Evolutionary conservation across 2,329 filamentous ascomycete species (phyloP).

Genomic region (Dothideomycetidae sp.): DNA sequence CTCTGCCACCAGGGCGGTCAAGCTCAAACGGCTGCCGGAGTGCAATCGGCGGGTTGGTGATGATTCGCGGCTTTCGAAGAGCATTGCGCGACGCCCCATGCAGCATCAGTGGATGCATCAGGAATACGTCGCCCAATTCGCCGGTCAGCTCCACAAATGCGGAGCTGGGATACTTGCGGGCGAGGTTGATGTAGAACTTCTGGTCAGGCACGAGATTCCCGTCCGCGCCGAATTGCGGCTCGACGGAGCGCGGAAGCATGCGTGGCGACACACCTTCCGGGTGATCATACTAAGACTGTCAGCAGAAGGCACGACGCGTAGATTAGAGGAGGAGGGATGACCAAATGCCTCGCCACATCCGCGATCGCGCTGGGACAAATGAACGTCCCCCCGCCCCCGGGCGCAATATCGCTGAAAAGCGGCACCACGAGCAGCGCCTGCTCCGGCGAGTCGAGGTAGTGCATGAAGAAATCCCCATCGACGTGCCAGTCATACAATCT

Average conservation of each 20-base stretch:
- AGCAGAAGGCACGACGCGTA: background rate
- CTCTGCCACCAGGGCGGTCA: conserved; percentile 30
- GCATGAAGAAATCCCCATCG: conserved; percentile 58
- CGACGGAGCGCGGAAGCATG: conserved; percentile 41
- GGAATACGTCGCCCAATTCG: conserved; percentile 41
- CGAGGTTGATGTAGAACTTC: conserved; percentile 33
- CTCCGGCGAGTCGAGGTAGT: conserved; percentile 57
- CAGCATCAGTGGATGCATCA: conserved; percentile 47
- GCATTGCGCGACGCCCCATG: conserved; percentile 40
- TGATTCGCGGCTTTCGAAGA: conserved; percentile 31
- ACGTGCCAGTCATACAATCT: conserved; percentile 50
- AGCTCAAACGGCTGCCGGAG: conserved; percentile 40
- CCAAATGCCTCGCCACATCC: conserved; percentile 40
- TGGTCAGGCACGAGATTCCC: conserved; percentile 26
- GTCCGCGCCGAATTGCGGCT: conserved; percentile 2
- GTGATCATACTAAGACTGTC: conserved; percentile 32
- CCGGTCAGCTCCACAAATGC: conserved; percentile 43
- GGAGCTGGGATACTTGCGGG: conserved; percentile 18
- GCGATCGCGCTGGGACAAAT: conserved; percentile 48
- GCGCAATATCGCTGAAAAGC: conserved; percentile 48
- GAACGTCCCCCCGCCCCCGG: conserved; percentile 49
- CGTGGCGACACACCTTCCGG: conserved; percentile 52
- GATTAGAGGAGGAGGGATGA: background rate
- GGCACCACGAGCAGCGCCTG: conserved; percentile 56
- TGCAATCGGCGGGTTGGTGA: conserved; percentile 42